Base-by-base conservation (phyloP, 768 basidiomycete species). In the Hebeloma cylindrosporum region DNA sequence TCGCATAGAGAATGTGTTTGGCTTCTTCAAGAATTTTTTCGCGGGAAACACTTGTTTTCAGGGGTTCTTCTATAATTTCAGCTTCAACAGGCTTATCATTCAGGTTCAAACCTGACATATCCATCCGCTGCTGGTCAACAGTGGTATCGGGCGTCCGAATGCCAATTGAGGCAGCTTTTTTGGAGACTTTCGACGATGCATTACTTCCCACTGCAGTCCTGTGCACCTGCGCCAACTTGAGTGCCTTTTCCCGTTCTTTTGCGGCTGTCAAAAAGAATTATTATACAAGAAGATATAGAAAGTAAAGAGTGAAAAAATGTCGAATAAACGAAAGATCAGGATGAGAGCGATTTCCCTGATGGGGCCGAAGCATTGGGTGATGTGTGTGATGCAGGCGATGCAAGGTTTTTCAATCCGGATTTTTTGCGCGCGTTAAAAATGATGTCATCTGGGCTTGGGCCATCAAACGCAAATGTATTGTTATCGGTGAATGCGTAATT, bases 361-460 rank as follows among this genome's bases (percentile, higher is more conserved):
- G 51, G 52, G 47, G 51, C 18, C 47, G 53, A 48, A 27, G 50
- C 43, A 43, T 57, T 29, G 14, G 55, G 47, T 17, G 53, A 34
- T 50, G 54, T 55, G 49, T 46, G 14, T 31, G 65, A 54, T 23
- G 57, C 52, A 18, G 57, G 5, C 6, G 48, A 23, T 8, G 46
- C 51, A 25, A 56, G 38, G 36, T 50, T 33, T 55, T 63, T 66
- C 30, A 53, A 50, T 5, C 47, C 50, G 23, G 92, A 88, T 34
- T 88, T 88, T 41, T 78, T 82, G 37, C 92, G 80, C 42, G 92
- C 89, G 53, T 80, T 80, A 56, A 88, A 70, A 7, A 97, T 82
- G 51, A 89, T 67, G 57, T 97, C 95, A 54, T 98, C 95, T 16
- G 95, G 95, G 64, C 93, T 96, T 26, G 89, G 90, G 17, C 74